phyloP scores from a whole-genome alignment of 2,329 filamentous ascomycete genomes.

The Paecilomyces niveus region DNA sequence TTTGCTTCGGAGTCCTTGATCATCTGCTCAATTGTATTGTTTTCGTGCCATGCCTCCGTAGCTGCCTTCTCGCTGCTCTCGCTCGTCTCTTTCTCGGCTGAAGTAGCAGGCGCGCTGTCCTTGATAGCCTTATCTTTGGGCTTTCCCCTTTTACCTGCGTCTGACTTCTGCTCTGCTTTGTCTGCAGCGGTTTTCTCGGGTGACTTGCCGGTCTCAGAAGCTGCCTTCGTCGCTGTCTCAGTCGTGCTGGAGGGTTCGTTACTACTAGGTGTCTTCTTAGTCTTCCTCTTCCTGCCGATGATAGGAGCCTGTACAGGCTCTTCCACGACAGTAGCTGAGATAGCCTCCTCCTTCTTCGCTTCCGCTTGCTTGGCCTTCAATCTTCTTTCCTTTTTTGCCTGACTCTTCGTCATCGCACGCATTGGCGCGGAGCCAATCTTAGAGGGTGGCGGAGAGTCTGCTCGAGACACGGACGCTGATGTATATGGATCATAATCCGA shows the following conservation, averaged over 20 bases:
- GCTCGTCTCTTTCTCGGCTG: constrained; percentile 12
- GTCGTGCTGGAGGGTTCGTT: constrained; percentile 11
- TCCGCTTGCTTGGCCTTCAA: constrained; percentile 44
- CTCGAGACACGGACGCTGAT: constrained; percentile 53
- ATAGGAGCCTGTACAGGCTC: constrained; percentile 55
- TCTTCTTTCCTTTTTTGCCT: constrained; percentile 52
- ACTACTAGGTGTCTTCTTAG: constrained; percentile 36
- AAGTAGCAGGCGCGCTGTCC: constrained; percentile 12
- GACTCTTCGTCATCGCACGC: constrained; percentile 54
- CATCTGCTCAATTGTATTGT: constrained; percentile 34
- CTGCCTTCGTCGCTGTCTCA: constrained; percentile 3
- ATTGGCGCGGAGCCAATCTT: constrained; percentile 55
- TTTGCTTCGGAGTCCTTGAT: constrained; percentile 30
- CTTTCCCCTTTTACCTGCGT: constrained; percentile 17
- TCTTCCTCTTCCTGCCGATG: constrained; percentile 56
- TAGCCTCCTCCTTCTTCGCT: constrained; percentile 36
- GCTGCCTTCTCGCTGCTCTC: constrained; percentile 10
- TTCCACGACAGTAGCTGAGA: constrained; percentile 29
- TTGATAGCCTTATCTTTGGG: constrained; percentile 16
- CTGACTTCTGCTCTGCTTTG: constrained; percentile 16
- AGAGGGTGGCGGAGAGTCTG: constrained; percentile 49
- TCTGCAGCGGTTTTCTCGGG: constrained; percentile 7
- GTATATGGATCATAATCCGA: constrained; percentile 54
- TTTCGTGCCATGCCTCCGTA: constrained; percentile 28
- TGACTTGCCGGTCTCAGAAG: constrained; percentile 11